Base-by-base conservation (phyloP, 73 alveolate species). In the Uronychia setigera region DNA sequence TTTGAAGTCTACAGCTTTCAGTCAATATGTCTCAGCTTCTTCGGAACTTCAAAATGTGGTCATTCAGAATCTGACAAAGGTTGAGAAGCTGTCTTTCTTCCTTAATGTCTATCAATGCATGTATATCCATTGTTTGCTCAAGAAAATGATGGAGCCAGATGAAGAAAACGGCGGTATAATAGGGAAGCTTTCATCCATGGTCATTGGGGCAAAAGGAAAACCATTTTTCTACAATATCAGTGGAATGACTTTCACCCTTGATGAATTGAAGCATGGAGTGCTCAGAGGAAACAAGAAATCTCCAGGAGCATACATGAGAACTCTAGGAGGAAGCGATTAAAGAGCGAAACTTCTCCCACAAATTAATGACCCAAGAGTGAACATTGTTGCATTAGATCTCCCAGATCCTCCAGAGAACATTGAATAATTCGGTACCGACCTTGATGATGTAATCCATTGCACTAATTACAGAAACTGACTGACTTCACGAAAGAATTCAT, bases 61-160 rank as follows among this genome's bases (percentile, higher is more conserved):
- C 76, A 33, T 89, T 33, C 35, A 80, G 29, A 85, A 86, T 30
- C 32, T 88, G 34, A 33, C 81, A 1, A 75, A 77, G n/a, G 26
- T 29, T 0, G 94, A 91, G 90, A 93, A 78, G 83, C 57, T 82
- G 31, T 80, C 92, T 31, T 87, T 93, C 88, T 91, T 91, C 83
- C 77, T 93, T 5, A 92, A 93, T 34, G 88, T 91, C 25, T 92
- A 91, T 77, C 87, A 93, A 60, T 74, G 93, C 32, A 91, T 94
- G 97, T 87, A 84, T 81, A 34, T 92, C 58, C 97, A 92, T 75
- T 75, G 83, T 74, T 82, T 82, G 76, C 83, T 94, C 33, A 91
- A 84, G 86, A 33, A 35, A 77, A 84, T 60, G 93, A 76, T 26
- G 86, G 84, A 29, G 78, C 31, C 26, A 58, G 80, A 26, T 26